These are phyloP conservation scores for Salisapilia sapeloensis DNA, from an alignment of 352 stramenopile species.

Conservation along the genomic window DNA sequence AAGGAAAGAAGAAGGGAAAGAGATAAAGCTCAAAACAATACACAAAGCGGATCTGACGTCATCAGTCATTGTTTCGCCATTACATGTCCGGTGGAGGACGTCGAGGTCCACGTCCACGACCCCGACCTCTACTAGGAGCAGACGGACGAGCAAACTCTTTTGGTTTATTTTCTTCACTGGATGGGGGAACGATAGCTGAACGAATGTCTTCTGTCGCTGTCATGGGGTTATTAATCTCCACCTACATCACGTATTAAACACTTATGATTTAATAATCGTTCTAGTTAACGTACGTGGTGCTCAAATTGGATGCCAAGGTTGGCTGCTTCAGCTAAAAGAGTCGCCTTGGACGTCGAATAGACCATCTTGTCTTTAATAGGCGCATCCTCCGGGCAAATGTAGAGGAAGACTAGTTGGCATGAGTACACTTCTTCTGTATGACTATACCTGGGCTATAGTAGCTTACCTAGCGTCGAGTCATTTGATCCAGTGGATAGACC, in stretches of 20 bases:
- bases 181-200: slow-evolving; percentile 23
- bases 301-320: slow-evolving; percentile 53
- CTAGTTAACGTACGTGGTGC: slow-evolving; percentile 18
- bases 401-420: slow-evolving; percentile 58
- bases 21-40: slow-evolving; percentile 27
- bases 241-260: slow-evolving; percentile 8
- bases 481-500: slow-evolving; percentile 12
- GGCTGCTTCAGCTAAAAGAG: slow-evolving; percentile 46
- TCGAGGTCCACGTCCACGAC: slow-evolving; percentile 25
- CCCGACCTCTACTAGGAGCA: slow-evolving; percentile 37
- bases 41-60: no score
- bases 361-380: slow-evolving; percentile 83
- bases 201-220: slow-evolving; percentile 48
- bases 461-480: slow-evolving; percentile 7
- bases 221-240: slow-evolving; percentile 56
- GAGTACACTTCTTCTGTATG: slow-evolving; percentile 3
- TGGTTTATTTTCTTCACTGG: slow-evolving; percentile 35
- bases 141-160: slow-evolving; percentile 59
- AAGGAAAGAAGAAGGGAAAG: slow-evolving; percentile 69
- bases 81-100: no score
- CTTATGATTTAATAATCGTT: not conserved
- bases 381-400: slow-evolving; percentile 78
- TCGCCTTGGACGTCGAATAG: slow-evolving; percentile 82
- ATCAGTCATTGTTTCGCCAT: no score
- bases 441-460: no score